Conservation (phyloP, 2,329 filamentous ascomycete genomes). For the Epichloe glyceriae region DNA sequence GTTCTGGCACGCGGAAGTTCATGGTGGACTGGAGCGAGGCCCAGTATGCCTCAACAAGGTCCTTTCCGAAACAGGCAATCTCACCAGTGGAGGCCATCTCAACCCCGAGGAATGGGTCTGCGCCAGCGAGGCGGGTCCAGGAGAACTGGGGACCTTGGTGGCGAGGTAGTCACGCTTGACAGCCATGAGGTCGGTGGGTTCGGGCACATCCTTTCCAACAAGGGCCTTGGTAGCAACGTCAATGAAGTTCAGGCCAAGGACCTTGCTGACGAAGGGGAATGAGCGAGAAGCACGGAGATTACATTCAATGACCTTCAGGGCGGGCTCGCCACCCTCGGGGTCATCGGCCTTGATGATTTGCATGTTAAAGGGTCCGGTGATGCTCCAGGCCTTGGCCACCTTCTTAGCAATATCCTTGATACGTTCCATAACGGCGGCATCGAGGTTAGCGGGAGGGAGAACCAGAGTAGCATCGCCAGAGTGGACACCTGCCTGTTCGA, state of each 20-base stretch:
- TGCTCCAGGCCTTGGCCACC: slow-evolving; percentile 92
- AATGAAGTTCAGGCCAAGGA: slow-evolving; percentile 92
- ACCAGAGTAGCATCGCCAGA: slow-evolving; percentile 94
- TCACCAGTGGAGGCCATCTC: slow-evolving; percentile 97
- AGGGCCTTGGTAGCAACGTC: slow-evolving; percentile 90
- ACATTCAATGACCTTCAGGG: slow-evolving; percentile 94
- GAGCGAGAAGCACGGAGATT: slow-evolving; percentile 94
- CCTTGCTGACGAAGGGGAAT: slow-evolving; percentile 97
- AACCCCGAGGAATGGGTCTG: slow-evolving; percentile 93
- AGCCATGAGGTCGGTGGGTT: slow-evolving; percentile 77
- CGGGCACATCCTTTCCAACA: slow-evolving; percentile 70
- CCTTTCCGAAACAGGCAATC: slow-evolving; percentile 96
- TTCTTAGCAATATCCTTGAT: slow-evolving; percentile 93
- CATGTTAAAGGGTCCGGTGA: slow-evolving; percentile 99
- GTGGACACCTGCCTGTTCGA: slow-evolving; percentile 95
- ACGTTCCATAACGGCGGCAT: slow-evolving; percentile 64
- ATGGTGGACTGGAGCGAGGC: slow-evolving; percentile 89
- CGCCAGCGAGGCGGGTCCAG: slow-evolving; percentile 94
- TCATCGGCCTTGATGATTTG: slow-evolving; percentile 92
- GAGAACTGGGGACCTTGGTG: slow-evolving; percentile 99
- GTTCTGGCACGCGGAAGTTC: slow-evolving; percentile 96
- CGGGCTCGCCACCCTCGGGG: slow-evolving; percentile 59
- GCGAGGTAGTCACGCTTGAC: slow-evolving; percentile 83
- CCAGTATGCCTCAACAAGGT: slow-evolving; percentile 97
- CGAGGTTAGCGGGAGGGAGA: slow-evolving; percentile 71